These are phyloP conservation scores for Metschnikowia kunwiensis DNA, from an alignment of 805 yeast genomes.

Conservation along the genomic window DNA sequence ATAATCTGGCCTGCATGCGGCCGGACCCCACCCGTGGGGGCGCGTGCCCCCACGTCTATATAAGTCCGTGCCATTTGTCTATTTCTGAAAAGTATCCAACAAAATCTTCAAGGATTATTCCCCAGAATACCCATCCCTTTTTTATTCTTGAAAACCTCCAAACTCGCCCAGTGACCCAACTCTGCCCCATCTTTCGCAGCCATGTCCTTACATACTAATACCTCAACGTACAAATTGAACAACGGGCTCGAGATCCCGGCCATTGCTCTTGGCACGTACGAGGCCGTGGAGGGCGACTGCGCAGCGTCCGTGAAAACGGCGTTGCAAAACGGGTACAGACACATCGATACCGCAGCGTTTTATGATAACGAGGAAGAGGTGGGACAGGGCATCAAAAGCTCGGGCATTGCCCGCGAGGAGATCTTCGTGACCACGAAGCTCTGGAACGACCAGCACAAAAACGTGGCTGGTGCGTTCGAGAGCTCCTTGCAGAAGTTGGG, in stretches of 20 bases:
- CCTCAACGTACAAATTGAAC: conserved; percentile 43
- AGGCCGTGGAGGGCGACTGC: conserved; percentile 54
- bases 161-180: no score
- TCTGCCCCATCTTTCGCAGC: conserved; percentile 1
- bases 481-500: conserved; percentile 15
- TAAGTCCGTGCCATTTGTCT: no score
- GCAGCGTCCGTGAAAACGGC: conserved; percentile 58
- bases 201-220: conserved; percentile 15
- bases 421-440: conserved; percentile 19
- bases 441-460: conserved; percentile 15
- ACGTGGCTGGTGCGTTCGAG: conserved; percentile 12
- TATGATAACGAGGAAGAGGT: conserved; percentile 67
- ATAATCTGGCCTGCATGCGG: no score
- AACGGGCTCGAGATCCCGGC: conserved; percentile 62
- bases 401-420: conserved; percentile 15
- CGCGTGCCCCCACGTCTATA: no score
- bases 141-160: no score
- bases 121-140: no score
- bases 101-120: no score
- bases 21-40: no score
- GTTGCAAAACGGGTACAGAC: conserved; percentile 63
- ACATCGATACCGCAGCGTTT: conserved; percentile 72
- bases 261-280: conserved; percentile 75
- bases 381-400: conserved; percentile 52
- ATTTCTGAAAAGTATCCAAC: no score